Base-by-base conservation (phyloP, 2,329 filamentous ascomycete species). In the Rhexocercosporidium sp. region DNA sequence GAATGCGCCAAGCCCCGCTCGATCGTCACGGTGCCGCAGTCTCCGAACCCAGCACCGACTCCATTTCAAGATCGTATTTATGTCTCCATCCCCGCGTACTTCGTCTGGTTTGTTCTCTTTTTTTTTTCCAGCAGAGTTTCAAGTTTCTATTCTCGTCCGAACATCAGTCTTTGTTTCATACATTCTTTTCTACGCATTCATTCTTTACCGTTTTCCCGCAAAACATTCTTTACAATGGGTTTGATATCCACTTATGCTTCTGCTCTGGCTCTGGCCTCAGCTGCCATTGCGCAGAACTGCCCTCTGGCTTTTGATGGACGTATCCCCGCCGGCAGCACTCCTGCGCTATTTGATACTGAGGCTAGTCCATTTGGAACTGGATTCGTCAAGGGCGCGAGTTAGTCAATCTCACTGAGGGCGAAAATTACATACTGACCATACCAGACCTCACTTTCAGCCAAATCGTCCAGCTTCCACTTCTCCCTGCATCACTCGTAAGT, bases 351-450 rank as follows among this genome's bases (percentile, higher is more conserved):
- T 64, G 82, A 84, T 71, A 65, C 70, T 1, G 73, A 72, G 5
- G 75, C 76, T 59, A 81, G 78, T 66, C 77, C 84, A 31, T 89
- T 83, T 78, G 85, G 82, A 78, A 80, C 85, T 0, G 77, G 77
- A 66, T 86, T 81, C 72, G 84, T 87, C 62, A 82, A 86, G 71
- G 86, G 85, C 54, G 79, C 83, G 70, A 77, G 79, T 79, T 68
- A 4, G 75, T 70, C 46, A 1, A 11, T 9, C 25, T 16, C 22
- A 20, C 29, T 37, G n/a, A 8, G 53, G 25, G 34, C n/a, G 12
- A n/a, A 18, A 1, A n/a, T 6, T 39, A 20, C 12, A 47, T 39
- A 44, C 68, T 69, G 46, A 70, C 49, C 4, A 41, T 18, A 46
- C 0, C 54, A 80, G 81, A 82, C 70, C 77, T 87, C 25, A 82